Evolutionary conservation across 768 basidiomycete genomes (phyloP).

Genomic region (Termitomyces heimii): DNA sequence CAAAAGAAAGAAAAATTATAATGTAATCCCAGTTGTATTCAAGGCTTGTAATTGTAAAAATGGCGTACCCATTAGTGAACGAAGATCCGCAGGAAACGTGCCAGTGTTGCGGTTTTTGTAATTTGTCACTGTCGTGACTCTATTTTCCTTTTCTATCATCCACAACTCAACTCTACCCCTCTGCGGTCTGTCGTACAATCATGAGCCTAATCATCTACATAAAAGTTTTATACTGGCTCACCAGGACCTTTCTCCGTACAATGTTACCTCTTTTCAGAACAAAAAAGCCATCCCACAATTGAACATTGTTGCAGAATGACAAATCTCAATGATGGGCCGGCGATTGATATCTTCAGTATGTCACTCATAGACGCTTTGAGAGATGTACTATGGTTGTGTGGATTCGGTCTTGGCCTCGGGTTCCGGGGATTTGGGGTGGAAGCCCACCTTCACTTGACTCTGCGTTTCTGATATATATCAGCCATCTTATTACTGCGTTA

Average conservation of each 20-base stretch:
- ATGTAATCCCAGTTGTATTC: not conserved
- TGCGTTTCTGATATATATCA: not conserved
- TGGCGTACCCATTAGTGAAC: not conserved
- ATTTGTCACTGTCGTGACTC: not conserved
- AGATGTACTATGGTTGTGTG: not conserved
- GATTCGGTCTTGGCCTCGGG: not conserved
- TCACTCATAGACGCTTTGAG: not conserved
- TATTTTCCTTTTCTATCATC: not conserved
- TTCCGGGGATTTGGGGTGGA: not conserved
- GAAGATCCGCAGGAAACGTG: not conserved
- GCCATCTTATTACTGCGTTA: not conserved
- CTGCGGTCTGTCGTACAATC: not conserved
- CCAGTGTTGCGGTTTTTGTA: not conserved
- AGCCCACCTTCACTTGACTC: not conserved
- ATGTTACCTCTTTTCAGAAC: not conserved
- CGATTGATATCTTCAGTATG: not conserved
- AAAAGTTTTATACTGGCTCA: not conserved
- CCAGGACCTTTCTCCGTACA: not conserved
- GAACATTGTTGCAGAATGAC: not conserved
- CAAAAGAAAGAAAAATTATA: not conserved
- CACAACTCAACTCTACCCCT: not conserved
- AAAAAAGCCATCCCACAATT: not conserved
- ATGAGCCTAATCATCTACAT: not conserved
- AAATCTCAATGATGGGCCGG: not conserved
- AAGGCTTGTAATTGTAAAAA: not conserved